Evolutionary conservation across 257 asterid genomes (phyloP), one percentile per base, ranked within the genome.

Genomic region (Solanum corneliomulleri): DNA sequence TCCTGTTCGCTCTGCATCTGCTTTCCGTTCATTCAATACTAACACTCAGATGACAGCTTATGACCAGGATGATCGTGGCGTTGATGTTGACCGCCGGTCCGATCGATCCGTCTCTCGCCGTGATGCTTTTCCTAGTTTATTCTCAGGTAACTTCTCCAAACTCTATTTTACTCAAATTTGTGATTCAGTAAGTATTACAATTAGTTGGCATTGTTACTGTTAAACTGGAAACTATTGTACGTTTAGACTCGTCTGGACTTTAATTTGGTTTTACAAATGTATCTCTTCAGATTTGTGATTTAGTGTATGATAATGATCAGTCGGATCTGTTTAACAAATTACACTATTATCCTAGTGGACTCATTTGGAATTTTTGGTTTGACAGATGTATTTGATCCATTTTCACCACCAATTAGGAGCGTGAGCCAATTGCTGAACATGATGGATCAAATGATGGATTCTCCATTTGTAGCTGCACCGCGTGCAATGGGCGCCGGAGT

Each of bases 361-460:
- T 76, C 35, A 42, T 42, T 11, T 44, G 42, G 13, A 25, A 1
- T 52, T 18, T 8, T 52, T 64, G 7, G 5, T 11, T 23, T 0
- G 21, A 86, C 91, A 95, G 99, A 93, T 83, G 88, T 85, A 42
- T 86, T 93, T 11, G 95, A 93, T 87, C 97, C 98, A 2, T 92
- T 96, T 14, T 88, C 93, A 7, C 88, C 95, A 1, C 86, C 94
- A 58, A 52, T 52, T 16, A 91, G 98, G 89, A 92, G 92, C 85
- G 90, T 96, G 9, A 92, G 89, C 88, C 98, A 96, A 37, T 86
- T 96, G 41, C 88, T 94, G 88, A 95, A 93, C 94, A 72, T 91
- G 93, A 90, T 95, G 98, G 98, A 95, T 69, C 96, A 90, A 7
- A 23, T 95, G 27, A 86, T 87, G 91, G 97, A 90, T 11, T 56